Conservation (phyloP, 2,329 filamentous ascomycete genomes). For the Cercospora berteroae region DNA sequence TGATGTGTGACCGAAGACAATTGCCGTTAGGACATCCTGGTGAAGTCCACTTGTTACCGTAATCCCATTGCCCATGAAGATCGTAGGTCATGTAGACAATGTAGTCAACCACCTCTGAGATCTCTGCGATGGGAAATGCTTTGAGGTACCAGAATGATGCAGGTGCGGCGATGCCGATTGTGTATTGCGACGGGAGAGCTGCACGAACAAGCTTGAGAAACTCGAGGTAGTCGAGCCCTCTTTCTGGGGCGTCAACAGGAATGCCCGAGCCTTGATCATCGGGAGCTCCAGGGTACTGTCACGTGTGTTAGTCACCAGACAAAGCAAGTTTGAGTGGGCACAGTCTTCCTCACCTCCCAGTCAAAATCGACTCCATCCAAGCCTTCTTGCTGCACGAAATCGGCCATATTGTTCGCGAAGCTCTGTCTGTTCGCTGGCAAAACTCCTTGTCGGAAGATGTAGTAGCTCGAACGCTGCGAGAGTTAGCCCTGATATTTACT, state of each 20-base stretch:
- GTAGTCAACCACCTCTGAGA: constrained; percentile 29
- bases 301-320: background rate
- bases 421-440: constrained; percentile 41
- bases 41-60: constrained; percentile 34
- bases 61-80: constrained; percentile 44
- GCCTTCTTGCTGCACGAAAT: constrained; percentile 69
- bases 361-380: constrained; percentile 53
- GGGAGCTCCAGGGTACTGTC: constrained; percentile 15
- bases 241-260: constrained; percentile 6
- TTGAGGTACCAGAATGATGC: constrained; percentile 37
- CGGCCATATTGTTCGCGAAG: constrained; percentile 66
- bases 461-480: background rate
- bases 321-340: background rate
- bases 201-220: constrained; percentile 19
- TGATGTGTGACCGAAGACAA: constrained; percentile 36
- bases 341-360: constrained; percentile 35
- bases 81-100: constrained; percentile 29
- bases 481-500: background rate
- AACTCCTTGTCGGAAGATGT: constrained; percentile 42
- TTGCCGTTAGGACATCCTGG: constrained; percentile 35
- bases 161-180: constrained; percentile 33
- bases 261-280: constrained; percentile 11
- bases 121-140: constrained; percentile 29
- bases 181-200: constrained; percentile 17
- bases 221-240: constrained; percentile 14